Evolutionary conservation across 768 basidiomycete genomes (phyloP).

Genomic region (Rhodotorula taiwanensis): DNA sequence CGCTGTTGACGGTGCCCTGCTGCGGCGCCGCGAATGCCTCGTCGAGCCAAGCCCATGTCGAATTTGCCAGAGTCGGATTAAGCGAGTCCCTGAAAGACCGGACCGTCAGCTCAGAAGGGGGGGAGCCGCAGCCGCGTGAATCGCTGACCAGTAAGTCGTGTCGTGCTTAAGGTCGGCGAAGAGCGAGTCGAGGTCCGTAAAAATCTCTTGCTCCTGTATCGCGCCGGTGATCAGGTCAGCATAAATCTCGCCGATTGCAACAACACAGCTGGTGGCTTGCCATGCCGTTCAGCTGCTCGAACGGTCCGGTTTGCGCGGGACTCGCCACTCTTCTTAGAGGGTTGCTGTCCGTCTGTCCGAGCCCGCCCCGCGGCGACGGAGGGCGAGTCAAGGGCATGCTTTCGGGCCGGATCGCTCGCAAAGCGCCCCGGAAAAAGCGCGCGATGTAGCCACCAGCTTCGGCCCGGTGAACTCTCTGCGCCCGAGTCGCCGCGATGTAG

Average conservation of each 20-base stretch:
- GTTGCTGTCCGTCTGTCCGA: neutral
- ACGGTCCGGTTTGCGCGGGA: neutral
- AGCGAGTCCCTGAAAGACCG: neutral
- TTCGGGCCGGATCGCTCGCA: neutral
- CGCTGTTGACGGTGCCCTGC: too few species aligned
- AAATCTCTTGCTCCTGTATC: conserved; percentile 9
- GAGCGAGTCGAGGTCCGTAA: conserved; percentile 11
- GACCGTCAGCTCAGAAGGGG: neutral
- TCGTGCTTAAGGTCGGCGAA: conserved; percentile 3
- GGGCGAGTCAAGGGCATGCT: neutral
- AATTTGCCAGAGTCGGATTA: conserved; percentile 1
- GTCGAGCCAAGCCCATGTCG: conserved; percentile 5
- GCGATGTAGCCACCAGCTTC: conserved; percentile 5
- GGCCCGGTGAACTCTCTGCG: conserved; percentile 1
- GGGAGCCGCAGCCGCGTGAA: too few species aligned
- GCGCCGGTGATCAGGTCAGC: neutral
- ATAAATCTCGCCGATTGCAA: neutral
- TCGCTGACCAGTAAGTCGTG: conserved; percentile 13
- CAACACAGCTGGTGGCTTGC: neutral
- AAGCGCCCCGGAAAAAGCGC: conserved; percentile 12
- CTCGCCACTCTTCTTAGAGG: neutral
- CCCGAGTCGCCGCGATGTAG: conserved; percentile 3
- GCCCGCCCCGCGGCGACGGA: neutral
- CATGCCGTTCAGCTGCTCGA: conserved; percentile 2
- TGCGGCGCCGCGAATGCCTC: neutral